Conservation (phyloP, 495 filamentous ascomycete species). For the Penicillium pulvis region DNA sequence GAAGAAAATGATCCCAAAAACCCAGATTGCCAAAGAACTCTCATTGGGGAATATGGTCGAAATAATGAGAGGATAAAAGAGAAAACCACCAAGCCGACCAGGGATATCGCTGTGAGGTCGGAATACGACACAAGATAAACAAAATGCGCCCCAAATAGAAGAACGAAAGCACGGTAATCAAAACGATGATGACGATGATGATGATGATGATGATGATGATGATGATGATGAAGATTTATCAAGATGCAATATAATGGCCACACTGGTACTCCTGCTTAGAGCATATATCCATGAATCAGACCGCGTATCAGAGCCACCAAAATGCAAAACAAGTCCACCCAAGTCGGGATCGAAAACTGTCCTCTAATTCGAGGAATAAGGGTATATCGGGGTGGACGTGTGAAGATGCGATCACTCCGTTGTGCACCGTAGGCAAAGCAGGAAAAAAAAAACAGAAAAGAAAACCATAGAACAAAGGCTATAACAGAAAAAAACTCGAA, state of each 20-base stretch:
- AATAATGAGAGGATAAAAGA: background rate
- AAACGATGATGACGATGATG: background rate
- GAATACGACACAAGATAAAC: background rate
- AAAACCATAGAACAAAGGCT: slow-evolving; percentile 4
- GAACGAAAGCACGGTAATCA: background rate
- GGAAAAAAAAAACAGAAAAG: slow-evolving; percentile 3
- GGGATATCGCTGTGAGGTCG: slow-evolving; percentile 7
- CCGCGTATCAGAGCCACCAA: slow-evolving; percentile 11
- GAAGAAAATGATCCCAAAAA: background rate
- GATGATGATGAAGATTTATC: slow-evolving; percentile 2
- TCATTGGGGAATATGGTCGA: slow-evolving; percentile 12
- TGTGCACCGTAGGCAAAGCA: background rate
- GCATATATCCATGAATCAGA: slow-evolving; percentile 5
- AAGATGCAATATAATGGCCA: slow-evolving; percentile 9
- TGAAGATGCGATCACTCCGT: background rate
- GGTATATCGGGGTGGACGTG: background rate
- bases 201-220: background rate
- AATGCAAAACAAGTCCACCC: slow-evolving; percentile 16
- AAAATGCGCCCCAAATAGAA: slow-evolving; percentile 11
- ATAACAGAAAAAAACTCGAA: slow-evolving; percentile 12
- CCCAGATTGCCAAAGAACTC: background rate
- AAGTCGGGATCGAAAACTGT: background rate
- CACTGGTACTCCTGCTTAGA: slow-evolving; percentile 6
- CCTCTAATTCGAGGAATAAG: background rate
- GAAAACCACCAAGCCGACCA: slow-evolving; percentile 10